Base-by-base conservation (phyloP, 345 rosid genomes). In the Rhodamnia argentea region DNA sequence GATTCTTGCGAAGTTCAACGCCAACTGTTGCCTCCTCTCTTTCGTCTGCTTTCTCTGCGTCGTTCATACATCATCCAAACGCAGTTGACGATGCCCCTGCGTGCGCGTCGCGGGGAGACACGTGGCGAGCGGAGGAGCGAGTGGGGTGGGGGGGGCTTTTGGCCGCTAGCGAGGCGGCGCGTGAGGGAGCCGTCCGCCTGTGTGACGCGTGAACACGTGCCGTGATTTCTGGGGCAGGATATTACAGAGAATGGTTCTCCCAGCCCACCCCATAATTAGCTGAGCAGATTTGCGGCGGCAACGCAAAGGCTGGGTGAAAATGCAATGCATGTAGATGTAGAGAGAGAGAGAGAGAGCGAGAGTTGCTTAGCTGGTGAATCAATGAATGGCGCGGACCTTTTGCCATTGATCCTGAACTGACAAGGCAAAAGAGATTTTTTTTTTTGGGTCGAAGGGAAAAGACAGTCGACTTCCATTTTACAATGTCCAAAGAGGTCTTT, bases 131-230 rank as follows among this genome's bases (percentile, higher is more conserved):
- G 47, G 26, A 86, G 84, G 29, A 47, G 83, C 52, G 83, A 74
- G 52, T 88, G 90, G 91, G 84, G 85, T 11, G 32, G 86, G 37
- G 44, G 44, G 58, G 53, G 74, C 74, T 60, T 27, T 60, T 60
- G 89, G 92, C 90, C 87, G 89, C 51, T 82, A n/a, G 40, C 76
- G 26, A 16, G 55, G 56, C 27, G 27, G 51, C 47, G 50, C 75
- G 24, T 23, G 54, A 50, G 42, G 26, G 26, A 70, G 91, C 85
- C 89, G 84, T 60, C 60, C 91, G 89, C 90, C 15, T 15, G 88
- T 85, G 94, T 20, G 90, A 83, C 91, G 85, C 84, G 92, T 89
- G 93, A 83, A 85, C 90, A 85, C 90, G 89, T 91, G 93, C 86
- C 88, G 52, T 87, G 90, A 58, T 27, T 84, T 88, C 87, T 87